A percentile compares a stretch with the other conserved stretches of the same genome.
Evolutionary conservation across 2,329 filamentous ascomycete genomes (phyloP).

Genomic region (Aspergillus phoenicis): DNA sequence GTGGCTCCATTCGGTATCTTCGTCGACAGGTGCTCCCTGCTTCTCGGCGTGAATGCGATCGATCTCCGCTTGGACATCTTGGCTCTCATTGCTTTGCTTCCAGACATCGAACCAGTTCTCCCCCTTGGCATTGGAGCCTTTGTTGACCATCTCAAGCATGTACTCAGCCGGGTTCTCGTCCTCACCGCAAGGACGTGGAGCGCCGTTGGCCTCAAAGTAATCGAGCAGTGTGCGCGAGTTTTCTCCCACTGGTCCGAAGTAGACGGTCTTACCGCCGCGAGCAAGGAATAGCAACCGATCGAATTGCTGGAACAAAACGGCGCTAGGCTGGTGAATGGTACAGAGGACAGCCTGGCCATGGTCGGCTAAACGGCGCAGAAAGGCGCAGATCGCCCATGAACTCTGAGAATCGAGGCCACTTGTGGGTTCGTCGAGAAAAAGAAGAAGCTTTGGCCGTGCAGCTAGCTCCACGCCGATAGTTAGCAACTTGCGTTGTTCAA

Average conservation of each 20-base stretch:
- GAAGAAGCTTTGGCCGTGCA: slow-evolving; percentile 79
- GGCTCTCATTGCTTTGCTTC: slow-evolving; percentile 58
- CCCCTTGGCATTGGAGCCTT: slow-evolving; percentile 61
- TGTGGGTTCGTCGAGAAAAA: slow-evolving; percentile 91
- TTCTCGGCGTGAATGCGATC: slow-evolving; percentile 53
- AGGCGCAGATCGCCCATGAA: slow-evolving; percentile 82
- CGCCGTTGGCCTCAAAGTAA: slow-evolving; percentile 67
- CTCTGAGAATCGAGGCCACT: slow-evolving; percentile 86
- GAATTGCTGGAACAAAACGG: slow-evolving; percentile 85
- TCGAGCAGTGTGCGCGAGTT: slow-evolving; percentile 59
- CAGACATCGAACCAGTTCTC: slow-evolving; percentile 57
- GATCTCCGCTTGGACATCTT: slow-evolving; percentile 42
- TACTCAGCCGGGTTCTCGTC: slow-evolving; percentile 72
- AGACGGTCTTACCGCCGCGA: slow-evolving; percentile 65
- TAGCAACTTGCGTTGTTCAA: slow-evolving; percentile 69
- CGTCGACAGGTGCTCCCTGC: background rate
- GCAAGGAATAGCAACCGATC: slow-evolving; percentile 65
- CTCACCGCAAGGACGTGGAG: slow-evolving; percentile 54
- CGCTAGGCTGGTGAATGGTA: slow-evolving; percentile 91
- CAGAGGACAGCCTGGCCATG: slow-evolving; percentile 85
- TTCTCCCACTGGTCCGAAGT: slow-evolving; percentile 66
- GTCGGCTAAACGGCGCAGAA: slow-evolving; percentile 84
- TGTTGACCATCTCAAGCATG: slow-evolving; percentile 60
- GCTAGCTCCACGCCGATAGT: slow-evolving; percentile 93
- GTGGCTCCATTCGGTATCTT: slow-evolving; percentile 45